Evolutionary conservation across 768 basidiomycete species (phyloP), one percentile per base, ranked within the genome.

Genomic region (Xanthoconium stramineum): DNA sequence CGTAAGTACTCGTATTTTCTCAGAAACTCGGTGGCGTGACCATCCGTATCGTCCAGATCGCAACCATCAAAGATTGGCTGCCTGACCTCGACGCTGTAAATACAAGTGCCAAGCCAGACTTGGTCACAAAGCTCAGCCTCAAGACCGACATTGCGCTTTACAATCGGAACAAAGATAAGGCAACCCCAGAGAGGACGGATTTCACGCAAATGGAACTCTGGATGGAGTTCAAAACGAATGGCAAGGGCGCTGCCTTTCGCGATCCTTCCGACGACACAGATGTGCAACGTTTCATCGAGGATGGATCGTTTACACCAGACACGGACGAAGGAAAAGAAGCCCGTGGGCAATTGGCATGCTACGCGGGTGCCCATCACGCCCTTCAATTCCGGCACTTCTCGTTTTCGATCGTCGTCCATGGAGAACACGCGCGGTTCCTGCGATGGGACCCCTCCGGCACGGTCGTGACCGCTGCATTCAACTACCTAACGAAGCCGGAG

Each of bases 351-450:
- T 53, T 73, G 10, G 55, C 60, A 8, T 43, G 57, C n/a, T 72
- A 72, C 47, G 60, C 60, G 1, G 57, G 64, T 17, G 65, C 67
- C 35, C 50, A 62, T 3, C 37, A 55, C 32, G 60, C 54, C 48
- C 50, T 52, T 6, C 72, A 76, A 46, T 71, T 70, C 48, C 72
- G 74, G 1, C 61, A 62, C 13, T 67, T 66, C 24, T 52, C 68
- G 1, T 76, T 77, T 56, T 63, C 63, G 2, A 24, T 74, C 12
- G 50, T 69, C 19, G 57, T 77, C 17, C 63, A 53, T 47, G 62
- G 61, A 10, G 37, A 56, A 5, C 39, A 33, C 44, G 70, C 68
- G 2, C 61, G 72, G 6, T 64, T 76, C 37, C 56, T 76, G 29
- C 63, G 67, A 37, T 76, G 70, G 69, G 75, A 77, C 54, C 68